Evolutionary conservation across 257 asterid species (phyloP), one percentile per base, ranked within the genome.

Genomic region (Lithospermum erythrorhizon): DNA sequence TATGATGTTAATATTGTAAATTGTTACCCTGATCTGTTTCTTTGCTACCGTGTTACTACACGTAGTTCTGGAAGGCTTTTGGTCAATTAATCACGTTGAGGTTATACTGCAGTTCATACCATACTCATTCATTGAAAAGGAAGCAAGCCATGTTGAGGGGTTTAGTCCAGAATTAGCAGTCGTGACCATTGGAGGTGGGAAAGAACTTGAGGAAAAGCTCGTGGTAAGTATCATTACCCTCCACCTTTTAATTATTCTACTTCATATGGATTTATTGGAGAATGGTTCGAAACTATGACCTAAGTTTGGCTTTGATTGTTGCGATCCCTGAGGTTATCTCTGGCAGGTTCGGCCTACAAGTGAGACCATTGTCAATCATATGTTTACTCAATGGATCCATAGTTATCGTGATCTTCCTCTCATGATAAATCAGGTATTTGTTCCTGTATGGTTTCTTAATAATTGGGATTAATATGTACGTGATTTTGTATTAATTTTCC

Each of bases 271-370:
- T 23, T 54, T 73, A 65, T 45, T 53, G 29, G 1, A 19, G 14
- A 53, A 27, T 5, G 24, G 21, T 63, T 45, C 37, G 32, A 73
- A 65, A 62, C 51, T 76, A 61, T 66, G 5, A 57, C 81, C 86
- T 72, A 79, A 73, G 81, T 67, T 71, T 72, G 78, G 35, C 74
- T 82, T 85, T 93, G 81, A 86, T 76, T 76, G 75, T 77, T 79
- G 78, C 72, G 65, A 75, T 75, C 78, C 65, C 72, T 86, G 95
- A 86, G 95, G 95, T 84, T 86, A 35, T 13, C 11, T 35, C 71
- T 93, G 96, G 79, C 94, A 93, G 99, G 97, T 93, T 65, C 84
- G 97, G 59, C 97, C 99, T 35, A 93, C 99, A 41, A 93, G 99
- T 75, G 99, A 93, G 80, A 93, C 99, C 65, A 93, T 93, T 65